These are phyloP conservation scores for Oehlia diaphana DNA, from an alignment of 192 early-diverging fungal species.

Conservation along the genomic window DNA sequence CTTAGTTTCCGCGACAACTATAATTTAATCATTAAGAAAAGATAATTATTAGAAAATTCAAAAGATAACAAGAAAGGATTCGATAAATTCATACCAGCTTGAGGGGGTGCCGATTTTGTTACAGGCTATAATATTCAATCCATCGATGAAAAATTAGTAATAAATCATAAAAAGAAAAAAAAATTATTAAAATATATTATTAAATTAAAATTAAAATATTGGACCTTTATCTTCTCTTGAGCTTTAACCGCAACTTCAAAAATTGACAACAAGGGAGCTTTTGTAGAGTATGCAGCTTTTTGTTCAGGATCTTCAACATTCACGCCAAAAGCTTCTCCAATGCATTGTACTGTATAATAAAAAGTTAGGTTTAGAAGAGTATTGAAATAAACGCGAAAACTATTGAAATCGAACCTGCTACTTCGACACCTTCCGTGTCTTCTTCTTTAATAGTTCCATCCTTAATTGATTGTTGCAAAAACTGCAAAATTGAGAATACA, in stretches of 20 bases:
- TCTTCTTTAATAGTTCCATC: slow-evolving; percentile 73
- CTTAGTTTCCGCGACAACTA: neutral
- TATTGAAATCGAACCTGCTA: slow-evolving; percentile 38
- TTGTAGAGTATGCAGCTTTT: slow-evolving; percentile 72
- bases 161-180: neutral
- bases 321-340: slow-evolving; percentile 92
- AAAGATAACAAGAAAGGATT: neutral
- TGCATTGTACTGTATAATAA: slow-evolving; percentile 84
- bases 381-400: neutral
- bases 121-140: neutral
- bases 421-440: slow-evolving; percentile 80
- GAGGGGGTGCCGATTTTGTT: neutral
- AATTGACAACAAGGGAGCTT: slow-evolving; percentile 77
- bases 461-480: slow-evolving; percentile 66
- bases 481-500: slow-evolving; percentile 83
- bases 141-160: neutral
- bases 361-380: neutral
- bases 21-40: neutral
- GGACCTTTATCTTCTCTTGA: slow-evolving; percentile 61
- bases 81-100: neutral
- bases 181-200: too few species aligned
- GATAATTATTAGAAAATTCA: neutral
- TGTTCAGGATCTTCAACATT: slow-evolving; percentile 70
- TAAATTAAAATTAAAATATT: neutral
- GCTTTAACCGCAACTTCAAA: slow-evolving; percentile 91